Conservation (phyloP, 306 rosid genomes). For the Vigna hirtella region DNA sequence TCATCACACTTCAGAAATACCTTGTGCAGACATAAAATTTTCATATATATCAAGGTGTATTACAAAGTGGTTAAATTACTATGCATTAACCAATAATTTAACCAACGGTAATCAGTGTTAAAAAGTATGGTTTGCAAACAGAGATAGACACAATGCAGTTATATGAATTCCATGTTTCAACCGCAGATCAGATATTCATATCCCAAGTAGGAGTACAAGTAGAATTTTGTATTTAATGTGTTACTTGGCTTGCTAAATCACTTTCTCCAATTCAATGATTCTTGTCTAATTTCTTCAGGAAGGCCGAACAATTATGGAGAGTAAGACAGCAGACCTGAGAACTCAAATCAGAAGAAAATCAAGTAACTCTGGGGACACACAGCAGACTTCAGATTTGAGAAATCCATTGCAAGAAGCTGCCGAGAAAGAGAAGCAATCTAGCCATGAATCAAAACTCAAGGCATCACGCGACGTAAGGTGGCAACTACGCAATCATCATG, state of each 20-base stretch:
- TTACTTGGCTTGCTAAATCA: conserved; percentile 2
- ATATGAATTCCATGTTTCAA: not conserved
- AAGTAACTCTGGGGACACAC: conserved; percentile 50
- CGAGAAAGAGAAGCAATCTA: conserved; percentile 47
- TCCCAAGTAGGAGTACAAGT: not conserved
- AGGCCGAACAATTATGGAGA: conserved; percentile 80
- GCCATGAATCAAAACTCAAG: conserved; percentile 86
- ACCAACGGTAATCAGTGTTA: no score
- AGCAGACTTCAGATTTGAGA: conserved; percentile 52
- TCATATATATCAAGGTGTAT: not conserved
- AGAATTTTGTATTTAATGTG: not conserved
- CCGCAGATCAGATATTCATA: conserved; percentile 1
- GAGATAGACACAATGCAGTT: not conserved
- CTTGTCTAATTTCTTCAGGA: conserved; percentile 61
- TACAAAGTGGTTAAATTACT: conserved; percentile 22
- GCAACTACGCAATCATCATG: conserved; percentile 71
- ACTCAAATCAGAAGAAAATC: conserved; percentile 75
- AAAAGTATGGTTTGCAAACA: not conserved
- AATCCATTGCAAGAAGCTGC: conserved; percentile 54
- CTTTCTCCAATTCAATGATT: conserved; percentile 33
- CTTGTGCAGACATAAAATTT: not conserved
- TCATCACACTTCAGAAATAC: not conserved
- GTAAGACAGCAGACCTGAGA: conserved; percentile 82
- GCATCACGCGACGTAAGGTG: conserved; percentile 99
- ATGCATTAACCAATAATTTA: not conserved